Conservation (phyloP, 257 asterid species). For the Salvia miltiorrhiza region DNA sequence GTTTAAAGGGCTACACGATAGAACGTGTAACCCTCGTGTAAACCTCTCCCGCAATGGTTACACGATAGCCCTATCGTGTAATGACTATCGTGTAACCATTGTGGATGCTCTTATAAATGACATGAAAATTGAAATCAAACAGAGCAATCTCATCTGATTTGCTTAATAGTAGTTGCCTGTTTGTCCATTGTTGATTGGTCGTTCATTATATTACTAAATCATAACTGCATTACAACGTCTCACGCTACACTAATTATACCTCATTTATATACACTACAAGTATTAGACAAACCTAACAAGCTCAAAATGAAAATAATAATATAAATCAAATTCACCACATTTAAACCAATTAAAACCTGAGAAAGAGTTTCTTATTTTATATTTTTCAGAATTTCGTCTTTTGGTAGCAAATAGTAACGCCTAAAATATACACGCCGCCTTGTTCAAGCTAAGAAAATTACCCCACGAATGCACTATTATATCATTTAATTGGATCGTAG, state of each 20-base stretch:
- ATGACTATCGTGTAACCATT: too few relatives aligned
- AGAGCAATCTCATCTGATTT: slow-evolving; percentile 11
- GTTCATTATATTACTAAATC: neutral
- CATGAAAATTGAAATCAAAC: neutral
- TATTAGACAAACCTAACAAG: too few relatives aligned
- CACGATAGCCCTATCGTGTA: too few relatives aligned
- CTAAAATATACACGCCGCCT: neutral
- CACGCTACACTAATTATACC: neutral
- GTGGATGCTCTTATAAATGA: too few relatives aligned
- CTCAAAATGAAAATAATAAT: too few relatives aligned
- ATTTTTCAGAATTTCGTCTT: neutral
- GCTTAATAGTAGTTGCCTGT: neutral
- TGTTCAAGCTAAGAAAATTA: neutral
- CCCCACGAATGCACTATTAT: neutral
- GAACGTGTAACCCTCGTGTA: too few relatives aligned
- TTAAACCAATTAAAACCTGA: too few relatives aligned
- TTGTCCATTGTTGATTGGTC: slow-evolving; percentile 6
- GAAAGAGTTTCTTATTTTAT: neutral
- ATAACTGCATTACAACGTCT: neutral
- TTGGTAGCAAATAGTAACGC: neutral
- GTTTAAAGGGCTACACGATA: too few relatives aligned
- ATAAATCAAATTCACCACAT: too few relatives aligned
- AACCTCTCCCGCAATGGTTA: too few relatives aligned
- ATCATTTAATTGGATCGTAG: neutral
- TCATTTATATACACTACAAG: too few relatives aligned